phyloP scores from a whole-genome alignment of 2,329 filamentous ascomycete genomes.

The Xylaria sp. region DNA sequence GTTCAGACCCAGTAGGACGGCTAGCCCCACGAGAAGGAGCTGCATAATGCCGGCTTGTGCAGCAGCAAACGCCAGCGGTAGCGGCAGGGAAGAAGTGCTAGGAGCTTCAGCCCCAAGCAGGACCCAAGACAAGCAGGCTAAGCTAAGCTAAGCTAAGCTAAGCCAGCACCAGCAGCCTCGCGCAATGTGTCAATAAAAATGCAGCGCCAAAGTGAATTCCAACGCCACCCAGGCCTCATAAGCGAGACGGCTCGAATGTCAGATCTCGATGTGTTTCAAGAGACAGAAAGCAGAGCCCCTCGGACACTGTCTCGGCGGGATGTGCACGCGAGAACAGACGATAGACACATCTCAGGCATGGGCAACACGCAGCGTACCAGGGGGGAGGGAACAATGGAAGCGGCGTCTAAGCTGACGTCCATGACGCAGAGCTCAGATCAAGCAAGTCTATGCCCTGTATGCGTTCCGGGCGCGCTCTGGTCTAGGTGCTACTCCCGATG shows the following conservation, averaged over 20 bases:
- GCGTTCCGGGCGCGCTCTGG: neutral
- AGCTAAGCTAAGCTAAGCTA: conserved; percentile 20
- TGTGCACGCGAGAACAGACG: conserved; percentile 29
- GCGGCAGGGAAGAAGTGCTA: conserved; percentile 14
- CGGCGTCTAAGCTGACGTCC: conserved; percentile 23
- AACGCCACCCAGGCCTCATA: neutral
- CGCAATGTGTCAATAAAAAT: conserved; percentile 20
- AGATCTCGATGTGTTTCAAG: conserved; percentile 6
- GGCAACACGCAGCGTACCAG: neutral
- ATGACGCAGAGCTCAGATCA: conserved; percentile 20
- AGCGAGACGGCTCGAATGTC: conserved; percentile 10
- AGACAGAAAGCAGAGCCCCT: conserved; percentile 20
- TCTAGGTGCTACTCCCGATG: conserved; percentile 13
- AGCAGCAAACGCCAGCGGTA: conserved; percentile 9
- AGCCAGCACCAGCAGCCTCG: conserved; percentile 23
- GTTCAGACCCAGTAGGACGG: conserved; percentile 4
- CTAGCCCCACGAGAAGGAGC: conserved; percentile 29
- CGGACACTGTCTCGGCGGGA: conserved; percentile 21
- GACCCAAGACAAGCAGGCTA: conserved; percentile 14
- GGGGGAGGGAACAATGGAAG: neutral
- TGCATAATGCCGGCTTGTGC: conserved; percentile 33
- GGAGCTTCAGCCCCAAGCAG: conserved; percentile 17
- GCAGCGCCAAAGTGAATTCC: conserved; percentile 1
- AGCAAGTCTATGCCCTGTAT: conserved; percentile 8
- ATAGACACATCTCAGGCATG: conserved; percentile 1